Percentiles rank a stretch among this genome's conserved stretches.
phyloP scores from a whole-genome alignment of 2,329 filamentous ascomycete genomes.

The Monilinia aucupariae region DNA sequence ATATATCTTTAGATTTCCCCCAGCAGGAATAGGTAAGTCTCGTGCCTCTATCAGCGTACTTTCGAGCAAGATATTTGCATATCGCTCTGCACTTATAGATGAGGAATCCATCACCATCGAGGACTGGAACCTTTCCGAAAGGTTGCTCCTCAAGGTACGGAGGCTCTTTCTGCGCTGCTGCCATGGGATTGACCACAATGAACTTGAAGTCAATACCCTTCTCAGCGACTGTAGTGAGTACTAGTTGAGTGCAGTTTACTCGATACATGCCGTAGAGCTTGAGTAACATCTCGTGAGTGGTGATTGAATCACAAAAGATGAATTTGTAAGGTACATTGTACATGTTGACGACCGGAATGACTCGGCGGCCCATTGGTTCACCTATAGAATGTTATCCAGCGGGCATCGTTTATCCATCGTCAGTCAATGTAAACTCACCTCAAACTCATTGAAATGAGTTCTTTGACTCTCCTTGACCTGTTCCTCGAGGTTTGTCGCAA shows the following conservation, averaged over 20 bases:
- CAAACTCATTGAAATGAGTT: no score
- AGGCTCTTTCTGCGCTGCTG: slow-evolving; percentile 30
- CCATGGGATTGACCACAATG: slow-evolving; percentile 26
- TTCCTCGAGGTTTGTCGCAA: no score
- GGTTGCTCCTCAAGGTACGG: slow-evolving; percentile 30
- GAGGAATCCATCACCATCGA: slow-evolving; percentile 35
- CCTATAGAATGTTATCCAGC: no score
- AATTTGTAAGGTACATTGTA: neutral
- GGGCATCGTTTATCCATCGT: no score
- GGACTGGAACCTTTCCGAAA: slow-evolving; percentile 37
- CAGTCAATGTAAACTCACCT: no score
- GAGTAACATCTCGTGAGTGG: slow-evolving; percentile 30
- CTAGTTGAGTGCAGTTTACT: slow-evolving; percentile 32
- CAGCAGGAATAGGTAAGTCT: slow-evolving; percentile 29
- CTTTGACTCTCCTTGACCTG: no score
- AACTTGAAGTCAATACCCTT: slow-evolving; percentile 33
- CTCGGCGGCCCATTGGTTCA: no score
- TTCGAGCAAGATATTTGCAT: slow-evolving; percentile 30
- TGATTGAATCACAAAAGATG: no score
- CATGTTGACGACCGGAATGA: no score
- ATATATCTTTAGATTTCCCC: slow-evolving; percentile 27
- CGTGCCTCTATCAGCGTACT: slow-evolving; percentile 32
- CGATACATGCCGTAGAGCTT: slow-evolving; percentile 32
- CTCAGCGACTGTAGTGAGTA: slow-evolving; percentile 32
- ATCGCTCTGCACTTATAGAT: slow-evolving; percentile 33